Conservation (phyloP, 176 grass and related monocot species). For the Chloris gayana region DNA sequence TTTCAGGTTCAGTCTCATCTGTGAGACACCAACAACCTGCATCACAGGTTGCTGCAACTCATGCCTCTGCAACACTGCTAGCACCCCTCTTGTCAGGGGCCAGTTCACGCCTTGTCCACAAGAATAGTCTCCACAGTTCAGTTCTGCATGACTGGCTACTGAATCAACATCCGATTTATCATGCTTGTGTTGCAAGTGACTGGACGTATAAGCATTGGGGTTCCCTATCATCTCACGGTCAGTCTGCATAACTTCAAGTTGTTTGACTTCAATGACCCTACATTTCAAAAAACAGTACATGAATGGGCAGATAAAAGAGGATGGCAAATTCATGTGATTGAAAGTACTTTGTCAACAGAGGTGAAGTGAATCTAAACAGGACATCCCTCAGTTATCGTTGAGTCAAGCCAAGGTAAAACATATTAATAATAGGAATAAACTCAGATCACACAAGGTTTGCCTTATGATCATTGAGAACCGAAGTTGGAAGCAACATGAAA, state of each 20-base stretch:
- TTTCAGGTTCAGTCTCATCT: too few species aligned
- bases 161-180: too few species aligned
- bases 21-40: conserved; percentile 13
- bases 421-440: too few species aligned
- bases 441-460: not conserved
- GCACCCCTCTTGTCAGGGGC: not conserved
- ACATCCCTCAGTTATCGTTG: too few species aligned
- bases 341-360: too few species aligned
- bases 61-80: not conserved
- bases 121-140: conserved; percentile 5
- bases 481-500: not conserved
- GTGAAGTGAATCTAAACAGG: too few species aligned
- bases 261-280: not conserved
- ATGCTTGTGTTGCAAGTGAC: too few species aligned
- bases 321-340: too few species aligned
- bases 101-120: not conserved
- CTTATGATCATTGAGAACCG: not conserved
- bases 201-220: not conserved
- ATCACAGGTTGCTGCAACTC: conserved; percentile 24
- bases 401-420: too few species aligned
- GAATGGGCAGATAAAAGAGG: not conserved
- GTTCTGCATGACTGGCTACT: not conserved
- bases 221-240: not conserved
- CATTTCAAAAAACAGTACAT: not conserved
- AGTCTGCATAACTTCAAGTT: conserved; percentile 2